A percentile compares a stretch with the other conserved stretches of the same genome.
Evolutionary conservation across 495 filamentous ascomycete species (phyloP).

Genomic region (Talaromyces trachyspermus): DNA sequence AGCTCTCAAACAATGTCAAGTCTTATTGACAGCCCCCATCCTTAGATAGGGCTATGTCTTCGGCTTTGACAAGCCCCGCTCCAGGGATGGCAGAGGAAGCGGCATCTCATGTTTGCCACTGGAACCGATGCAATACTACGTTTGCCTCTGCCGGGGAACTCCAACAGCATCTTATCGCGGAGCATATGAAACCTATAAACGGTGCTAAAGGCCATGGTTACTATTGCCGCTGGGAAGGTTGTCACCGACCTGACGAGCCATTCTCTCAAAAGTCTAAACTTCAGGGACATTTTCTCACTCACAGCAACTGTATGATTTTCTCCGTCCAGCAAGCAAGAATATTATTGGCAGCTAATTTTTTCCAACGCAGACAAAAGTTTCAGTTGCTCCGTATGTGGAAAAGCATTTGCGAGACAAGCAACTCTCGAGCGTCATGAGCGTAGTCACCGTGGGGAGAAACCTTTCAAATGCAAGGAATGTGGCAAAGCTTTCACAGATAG

Average conservation of each 20-base stretch:
- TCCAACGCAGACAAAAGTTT: constrained; percentile 35
- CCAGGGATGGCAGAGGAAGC: constrained; percentile 30
- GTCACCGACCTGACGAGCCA: constrained; percentile 37
- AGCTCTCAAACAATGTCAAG: constrained; percentile 36
- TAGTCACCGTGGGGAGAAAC: constrained; percentile 48
- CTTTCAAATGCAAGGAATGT: constrained; percentile 38
- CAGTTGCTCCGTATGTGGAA: constrained; percentile 38
- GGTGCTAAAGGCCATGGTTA: constrained; percentile 41
- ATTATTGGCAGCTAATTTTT: too few species aligned
- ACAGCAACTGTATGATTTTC: constrained; percentile 36
- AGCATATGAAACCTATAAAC: constrained; percentile 34
- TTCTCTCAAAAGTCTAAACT: constrained; percentile 45
- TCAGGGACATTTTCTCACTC: constrained; percentile 42
- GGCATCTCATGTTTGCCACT: constrained; percentile 32
- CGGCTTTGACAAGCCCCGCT: constrained; percentile 35
- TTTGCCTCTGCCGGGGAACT: constrained; percentile 31
- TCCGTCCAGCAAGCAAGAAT: too few species aligned
- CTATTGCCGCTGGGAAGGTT: constrained; percentile 43
- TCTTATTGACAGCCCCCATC: constrained; percentile 39
- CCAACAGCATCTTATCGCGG: constrained; percentile 35
- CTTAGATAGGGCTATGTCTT: constrained; percentile 31
- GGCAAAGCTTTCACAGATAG: constrained; percentile 42
- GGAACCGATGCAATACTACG: constrained; percentile 30
- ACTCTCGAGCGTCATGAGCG: constrained; percentile 44
- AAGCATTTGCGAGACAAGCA: constrained; percentile 39